Conservation (phyloP, 163 green algal species). For the Scenedesmus sp. region DNA sequence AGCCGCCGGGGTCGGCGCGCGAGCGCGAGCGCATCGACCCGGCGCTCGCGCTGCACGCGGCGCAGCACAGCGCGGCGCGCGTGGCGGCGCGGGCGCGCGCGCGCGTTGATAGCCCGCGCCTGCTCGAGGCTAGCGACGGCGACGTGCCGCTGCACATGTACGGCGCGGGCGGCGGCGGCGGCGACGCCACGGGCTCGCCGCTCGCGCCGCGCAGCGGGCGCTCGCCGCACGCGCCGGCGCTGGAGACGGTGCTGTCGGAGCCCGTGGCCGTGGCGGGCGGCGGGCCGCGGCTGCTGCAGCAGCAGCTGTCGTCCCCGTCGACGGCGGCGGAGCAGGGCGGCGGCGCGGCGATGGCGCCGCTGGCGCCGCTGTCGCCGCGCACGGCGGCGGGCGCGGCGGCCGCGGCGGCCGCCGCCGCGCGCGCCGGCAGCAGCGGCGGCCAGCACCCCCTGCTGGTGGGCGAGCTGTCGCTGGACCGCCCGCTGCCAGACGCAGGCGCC, state of each 20-base stretch:
- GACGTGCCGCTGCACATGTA: conserved; percentile 17
- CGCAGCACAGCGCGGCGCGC: background rate
- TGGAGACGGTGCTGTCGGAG: conserved; percentile 4
- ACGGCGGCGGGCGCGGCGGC: no score
- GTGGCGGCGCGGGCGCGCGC: background rate
- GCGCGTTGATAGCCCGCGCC: background rate
- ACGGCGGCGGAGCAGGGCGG: background rate
- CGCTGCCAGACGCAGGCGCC: background rate
- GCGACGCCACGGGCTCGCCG: background rate
- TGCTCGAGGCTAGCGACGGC: background rate
- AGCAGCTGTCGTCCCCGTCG: background rate
- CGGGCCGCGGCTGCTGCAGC: background rate
- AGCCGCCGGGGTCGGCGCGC: background rate
- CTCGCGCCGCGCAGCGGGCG: no score
- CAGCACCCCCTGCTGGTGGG: conserved; percentile 2
- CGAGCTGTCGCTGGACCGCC: conserved; percentile 24
- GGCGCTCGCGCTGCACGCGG: background rate
- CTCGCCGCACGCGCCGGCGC: background rate
- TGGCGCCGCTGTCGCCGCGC: no score
- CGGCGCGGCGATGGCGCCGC: no score
- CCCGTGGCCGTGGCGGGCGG: background rate
- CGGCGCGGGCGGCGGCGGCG: conserved; percentile 2
- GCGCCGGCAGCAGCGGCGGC: conserved; percentile 15
- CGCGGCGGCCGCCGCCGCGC: background rate
- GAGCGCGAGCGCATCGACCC: background rate